These are phyloP conservation scores for Seminavis robusta DNA, from an alignment of 108 stramenopile species.

Conservation along the genomic window DNA sequence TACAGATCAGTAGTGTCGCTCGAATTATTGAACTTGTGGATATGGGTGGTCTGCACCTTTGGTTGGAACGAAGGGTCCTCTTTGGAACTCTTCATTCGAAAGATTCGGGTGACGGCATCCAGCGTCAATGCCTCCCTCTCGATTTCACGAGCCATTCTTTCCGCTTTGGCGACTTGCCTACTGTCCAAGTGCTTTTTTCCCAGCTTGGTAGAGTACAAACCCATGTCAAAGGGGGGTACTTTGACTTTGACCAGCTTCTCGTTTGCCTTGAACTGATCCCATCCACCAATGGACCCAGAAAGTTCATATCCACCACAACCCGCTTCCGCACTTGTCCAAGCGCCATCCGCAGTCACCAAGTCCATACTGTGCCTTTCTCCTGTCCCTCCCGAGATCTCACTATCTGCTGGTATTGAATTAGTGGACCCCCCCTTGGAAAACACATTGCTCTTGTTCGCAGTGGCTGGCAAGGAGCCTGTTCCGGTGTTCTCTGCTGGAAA, in stretches of 20 bases:
- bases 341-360: conserved; percentile 71
- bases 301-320: conserved; percentile 25
- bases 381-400: conserved; percentile 55
- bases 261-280: conserved; percentile 93
- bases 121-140: too few relatives aligned
- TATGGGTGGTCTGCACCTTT: too few relatives aligned
- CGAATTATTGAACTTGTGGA: too few relatives aligned
- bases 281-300: conserved; percentile 64
- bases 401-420: conserved; percentile 23
- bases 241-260: conserved; percentile 83
- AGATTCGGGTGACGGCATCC: too few relatives aligned
- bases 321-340: conserved; percentile 50
- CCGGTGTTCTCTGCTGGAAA: too few relatives aligned
- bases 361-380: conserved; percentile 24
- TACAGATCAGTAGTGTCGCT: too few relatives aligned
- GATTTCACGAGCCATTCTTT: conserved; percentile 89
- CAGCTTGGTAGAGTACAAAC: conserved; percentile 91
- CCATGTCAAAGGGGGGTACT: conserved; percentile 89
- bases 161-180: conserved; percentile 61
- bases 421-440: too few relatives aligned
- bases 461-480: too few relatives aligned
- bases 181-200: conserved; percentile 67
- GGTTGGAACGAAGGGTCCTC: too few relatives aligned
- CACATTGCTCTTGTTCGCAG: too few relatives aligned
- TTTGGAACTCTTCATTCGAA: too few relatives aligned